These are phyloP conservation scores for Epicoccum nigrum DNA, from an alignment of 2,329 filamentous ascomycete genomes.

Conservation along the genomic window DNA sequence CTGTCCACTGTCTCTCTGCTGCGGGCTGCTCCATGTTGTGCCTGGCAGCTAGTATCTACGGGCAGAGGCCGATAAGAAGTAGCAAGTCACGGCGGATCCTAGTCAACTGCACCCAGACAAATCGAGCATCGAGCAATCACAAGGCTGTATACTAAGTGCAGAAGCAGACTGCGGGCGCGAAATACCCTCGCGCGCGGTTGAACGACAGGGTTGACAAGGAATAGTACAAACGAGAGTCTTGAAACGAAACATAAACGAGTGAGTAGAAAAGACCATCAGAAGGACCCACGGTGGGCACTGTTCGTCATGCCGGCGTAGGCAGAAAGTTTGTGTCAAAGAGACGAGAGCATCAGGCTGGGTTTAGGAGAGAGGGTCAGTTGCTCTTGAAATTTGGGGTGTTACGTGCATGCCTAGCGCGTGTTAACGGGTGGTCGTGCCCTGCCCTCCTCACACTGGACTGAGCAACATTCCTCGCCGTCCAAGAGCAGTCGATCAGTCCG, in stretches of 20 bases:
- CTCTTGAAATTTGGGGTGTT: conserved; percentile 24
- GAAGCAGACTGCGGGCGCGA: conserved; percentile 39
- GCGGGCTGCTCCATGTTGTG: conserved; percentile 49
- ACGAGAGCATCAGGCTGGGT: conserved; percentile 33
- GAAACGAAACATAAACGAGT: conserved; percentile 39
- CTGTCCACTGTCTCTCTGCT: conserved; percentile 52
- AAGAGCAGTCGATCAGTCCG: conserved; percentile 3
- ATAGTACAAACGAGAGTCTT: conserved; percentile 37
- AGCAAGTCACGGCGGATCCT: conserved; percentile 32
- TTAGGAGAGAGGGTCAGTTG: conserved; percentile 24
- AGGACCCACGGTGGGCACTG: conserved; percentile 35
- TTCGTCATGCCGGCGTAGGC: conserved; percentile 39
- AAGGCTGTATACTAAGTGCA: conserved; percentile 42
- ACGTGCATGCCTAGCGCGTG: conserved; percentile 16
- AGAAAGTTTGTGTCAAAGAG: conserved; percentile 25
- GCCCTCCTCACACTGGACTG: too few species aligned
- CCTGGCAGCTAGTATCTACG: conserved; percentile 21
- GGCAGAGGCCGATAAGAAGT: conserved; percentile 40
- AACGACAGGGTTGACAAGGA: conserved; percentile 35
- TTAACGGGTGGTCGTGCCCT: conserved; percentile 16
- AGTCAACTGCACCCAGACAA: conserved; percentile 43
- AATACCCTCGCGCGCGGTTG: conserved; percentile 35
- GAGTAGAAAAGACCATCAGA: conserved; percentile 36
- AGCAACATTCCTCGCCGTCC: conserved; percentile 12
- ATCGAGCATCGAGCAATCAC: conserved; percentile 44